A percentile compares a stretch with the other conserved stretches of the same genome.
phyloP scores from a whole-genome alignment of 192 early-diverging fungal genomes.

The Rhizophagus sp. region DNA sequence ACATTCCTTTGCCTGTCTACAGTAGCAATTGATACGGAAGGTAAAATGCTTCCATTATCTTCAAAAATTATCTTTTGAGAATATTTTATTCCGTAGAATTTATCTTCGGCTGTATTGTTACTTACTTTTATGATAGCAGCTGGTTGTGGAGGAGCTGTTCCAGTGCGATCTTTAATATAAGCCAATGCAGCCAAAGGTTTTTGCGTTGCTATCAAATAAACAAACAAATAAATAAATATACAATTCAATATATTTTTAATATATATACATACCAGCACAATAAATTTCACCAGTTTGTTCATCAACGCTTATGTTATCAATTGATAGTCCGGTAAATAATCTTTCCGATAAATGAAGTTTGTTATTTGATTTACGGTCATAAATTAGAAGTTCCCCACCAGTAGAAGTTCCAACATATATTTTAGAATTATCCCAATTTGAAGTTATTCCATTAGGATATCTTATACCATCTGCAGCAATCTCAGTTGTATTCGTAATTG shows the following conservation, averaged over 20 bases:
- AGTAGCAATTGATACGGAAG: conserved; percentile 34
- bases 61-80: conserved; percentile 31
- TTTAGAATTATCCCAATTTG: conserved; percentile 2
- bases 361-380: neutral
- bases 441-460: neutral
- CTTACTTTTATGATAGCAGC: conserved; percentile 34
- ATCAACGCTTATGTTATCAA: neutral
- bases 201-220: too few relatives aligned
- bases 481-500: neutral
- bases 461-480: neutral
- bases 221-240: too few relatives aligned
- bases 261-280: neutral
- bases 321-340: neutral
- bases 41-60: conserved; percentile 30
- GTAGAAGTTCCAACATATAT: neutral
- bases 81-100: neutral
- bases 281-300: conserved; percentile 1
- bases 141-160: conserved; percentile 31
- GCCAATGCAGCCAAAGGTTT: too few relatives aligned
- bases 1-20: conserved; percentile 33
- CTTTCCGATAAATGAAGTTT: neutral
- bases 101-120: conserved; percentile 6
- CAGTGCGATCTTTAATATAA: neutral
- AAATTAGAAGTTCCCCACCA: neutral
- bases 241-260: neutral